Base-by-base conservation (phyloP, 2,329 filamentous ascomycete genomes). In the Cordyceps fumosorosea region DNA sequence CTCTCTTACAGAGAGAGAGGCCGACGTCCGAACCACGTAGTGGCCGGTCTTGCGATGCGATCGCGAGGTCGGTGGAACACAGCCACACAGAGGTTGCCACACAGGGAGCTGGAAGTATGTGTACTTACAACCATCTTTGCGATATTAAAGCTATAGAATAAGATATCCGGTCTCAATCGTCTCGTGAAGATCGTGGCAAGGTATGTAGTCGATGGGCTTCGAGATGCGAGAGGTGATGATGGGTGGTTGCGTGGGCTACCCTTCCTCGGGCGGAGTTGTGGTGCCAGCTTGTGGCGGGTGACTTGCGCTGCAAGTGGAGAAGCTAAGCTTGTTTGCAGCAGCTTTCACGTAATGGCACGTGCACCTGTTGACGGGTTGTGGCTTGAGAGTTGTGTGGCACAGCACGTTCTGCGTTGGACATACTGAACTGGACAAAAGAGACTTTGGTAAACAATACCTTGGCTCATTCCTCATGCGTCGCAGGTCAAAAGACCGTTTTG, bases 161-260 rank as follows among this genome's bases (percentile, higher is more conserved):
- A 14, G 24, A 59, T 18, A 26, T 20, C 26, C 8, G 44, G 29
- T n/a, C 1, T 42, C 16, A 11, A n/a, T 45, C 37, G 56, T 42
- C 24, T 48, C n/a, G 44, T 26, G 5, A 7, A 42, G 18, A 3
- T 37, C 4, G 52, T 20, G 45, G 18, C 14, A 18, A n/a, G 20
- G 20, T 7, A 47, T 58, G 47, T 44, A n/a, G 26, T 47, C 20
- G 26, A 34, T 42, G 29, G 29, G 22, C 34, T 32, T 24, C 5
- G 37, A 45, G 37, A 32, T 59, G n/a, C n/a, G 20, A 32, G 37
- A 34, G 26, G 57, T 60, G 57, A 60, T 48, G 37, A 59, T 52
- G 50, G 42, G 57, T 53, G 61, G 61, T 63, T 63, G 61, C 61
- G 56, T 63, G 56, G 61, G 61, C 61, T 55, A 63, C 61, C 48